phyloP scores from a whole-genome alignment of 352 stramenopile genomes.

The Phytophthora pseudosyringae region DNA sequence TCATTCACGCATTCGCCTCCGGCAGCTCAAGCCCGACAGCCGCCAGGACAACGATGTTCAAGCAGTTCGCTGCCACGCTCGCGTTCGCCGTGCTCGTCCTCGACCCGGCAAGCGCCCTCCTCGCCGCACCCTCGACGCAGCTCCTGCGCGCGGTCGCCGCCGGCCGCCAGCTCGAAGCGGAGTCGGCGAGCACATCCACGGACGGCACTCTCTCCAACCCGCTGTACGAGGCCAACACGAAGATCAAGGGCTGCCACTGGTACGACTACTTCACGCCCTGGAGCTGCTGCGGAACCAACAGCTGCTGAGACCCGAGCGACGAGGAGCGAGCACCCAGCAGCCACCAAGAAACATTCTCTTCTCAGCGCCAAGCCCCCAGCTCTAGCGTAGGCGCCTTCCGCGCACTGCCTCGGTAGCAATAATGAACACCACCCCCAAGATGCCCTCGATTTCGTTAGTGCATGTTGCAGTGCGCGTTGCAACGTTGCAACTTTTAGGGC shows the following conservation, averaged over 20 bases:
- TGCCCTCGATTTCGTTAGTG: slow-evolving; percentile 23
- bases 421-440: slow-evolving; percentile 9
- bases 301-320: slow-evolving; percentile 13
- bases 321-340: slow-evolving; percentile 10
- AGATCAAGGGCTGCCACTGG: slow-evolving; percentile 29
- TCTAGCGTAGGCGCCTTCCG: neutral
- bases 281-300: slow-evolving; percentile 35
- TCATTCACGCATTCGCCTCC: slow-evolving; percentile 25
- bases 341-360: neutral
- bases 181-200: slow-evolving; percentile 2
- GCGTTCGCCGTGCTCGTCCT: slow-evolving; percentile 13
- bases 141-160: slow-evolving; percentile 3
- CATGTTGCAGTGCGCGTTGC: slow-evolving; percentile 3
- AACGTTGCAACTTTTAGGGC: slow-evolving; percentile 6
- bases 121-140: neutral
- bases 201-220: slow-evolving; percentile 6
- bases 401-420: neutral
- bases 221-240: slow-evolving; percentile 29
- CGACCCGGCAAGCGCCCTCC: slow-evolving; percentile 6
- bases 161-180: slow-evolving; percentile 12
- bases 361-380: neutral
- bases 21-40: slow-evolving; percentile 15
- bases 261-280: slow-evolving; percentile 32
- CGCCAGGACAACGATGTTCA: slow-evolving; percentile 21
- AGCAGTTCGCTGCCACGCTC: slow-evolving; percentile 19